Evolutionary conservation across 495 filamentous ascomycete genomes (phyloP).

Genomic region (Usnea hakonensis): DNA sequence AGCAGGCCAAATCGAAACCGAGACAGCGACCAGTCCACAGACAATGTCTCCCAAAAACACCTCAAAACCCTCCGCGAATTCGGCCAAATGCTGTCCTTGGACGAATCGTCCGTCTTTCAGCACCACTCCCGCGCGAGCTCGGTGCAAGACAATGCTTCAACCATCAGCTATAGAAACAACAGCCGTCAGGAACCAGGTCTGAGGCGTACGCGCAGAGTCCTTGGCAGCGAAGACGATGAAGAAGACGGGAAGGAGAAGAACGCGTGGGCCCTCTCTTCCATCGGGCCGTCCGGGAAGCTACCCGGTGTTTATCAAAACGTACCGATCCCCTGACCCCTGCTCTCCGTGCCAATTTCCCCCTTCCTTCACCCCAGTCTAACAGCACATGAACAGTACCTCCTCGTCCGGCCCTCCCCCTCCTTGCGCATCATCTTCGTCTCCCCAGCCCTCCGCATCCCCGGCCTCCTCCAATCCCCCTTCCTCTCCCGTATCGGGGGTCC

Average conservation of each 20-base stretch:
- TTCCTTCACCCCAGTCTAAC: conserved; percentile 19
- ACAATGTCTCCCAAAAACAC: conserved; percentile 13
- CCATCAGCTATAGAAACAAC: conserved; percentile 19
- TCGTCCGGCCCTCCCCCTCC: conserved; percentile 53
- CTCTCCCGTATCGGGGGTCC: conserved; percentile 52
- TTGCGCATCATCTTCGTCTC: conserved; percentile 59
- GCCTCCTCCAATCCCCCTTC: conserved; percentile 57
- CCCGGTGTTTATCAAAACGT: conserved; percentile 45
- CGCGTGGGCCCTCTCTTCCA: conserved; percentile 17
- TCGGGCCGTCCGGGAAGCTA: conserved; percentile 28
- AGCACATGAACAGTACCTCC: conserved; percentile 52
- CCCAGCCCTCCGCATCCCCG: conserved; percentile 55
- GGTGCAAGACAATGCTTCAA: conserved; percentile 18
- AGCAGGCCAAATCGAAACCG: conserved; percentile 23
- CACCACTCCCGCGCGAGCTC: conserved; percentile 15
- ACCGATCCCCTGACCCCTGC: conserved; percentile 11
- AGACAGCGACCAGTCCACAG: conserved; percentile 16
- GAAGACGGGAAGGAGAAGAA: conserved; percentile 26
- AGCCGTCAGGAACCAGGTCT: conserved; percentile 26
- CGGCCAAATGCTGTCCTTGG: conserved; percentile 22
- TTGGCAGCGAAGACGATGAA: conserved; percentile 19
- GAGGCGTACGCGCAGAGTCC: conserved; percentile 15
- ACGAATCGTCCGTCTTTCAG: conserved; percentile 22
- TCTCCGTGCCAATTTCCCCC: conserved; percentile 1
- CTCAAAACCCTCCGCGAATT: conserved; percentile 19